A percentile compares a stretch with the other conserved stretches of the same genome.
These are phyloP conservation scores for Castanopsis chinensis DNA, from an alignment of 306 rosid genomes.

Conservation along the genomic window DNA sequence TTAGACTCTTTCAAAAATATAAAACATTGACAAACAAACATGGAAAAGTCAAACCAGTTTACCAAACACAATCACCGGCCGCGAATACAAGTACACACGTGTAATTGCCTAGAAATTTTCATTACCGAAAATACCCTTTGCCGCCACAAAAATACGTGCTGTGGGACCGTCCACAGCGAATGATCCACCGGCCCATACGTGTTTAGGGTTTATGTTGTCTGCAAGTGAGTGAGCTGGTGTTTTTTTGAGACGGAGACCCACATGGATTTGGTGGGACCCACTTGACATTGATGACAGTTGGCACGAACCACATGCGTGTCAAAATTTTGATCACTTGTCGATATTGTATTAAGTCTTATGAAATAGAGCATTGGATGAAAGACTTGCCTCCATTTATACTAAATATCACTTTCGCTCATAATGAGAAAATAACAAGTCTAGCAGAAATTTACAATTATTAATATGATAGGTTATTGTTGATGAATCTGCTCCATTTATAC, in stretches of 20 bases:
- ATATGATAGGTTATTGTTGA: too few relatives aligned
- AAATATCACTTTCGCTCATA: too few relatives aligned
- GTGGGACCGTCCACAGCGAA: neutral
- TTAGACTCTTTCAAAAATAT: neutral
- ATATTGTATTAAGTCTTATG: too few relatives aligned
- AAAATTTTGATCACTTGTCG: too few relatives aligned
- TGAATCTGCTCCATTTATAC: too few relatives aligned
- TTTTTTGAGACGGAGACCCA: neutral
- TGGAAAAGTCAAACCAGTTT: neutral
- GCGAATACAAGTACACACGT: neutral
- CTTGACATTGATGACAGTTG: neutral
- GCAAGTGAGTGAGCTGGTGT: neutral
- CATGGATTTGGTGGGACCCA: neutral
- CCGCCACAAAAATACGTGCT: neutral
- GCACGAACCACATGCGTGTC: too few relatives aligned
- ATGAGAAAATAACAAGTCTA: too few relatives aligned
- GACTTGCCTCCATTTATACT: too few relatives aligned
- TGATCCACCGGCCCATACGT: constrained; percentile 1
- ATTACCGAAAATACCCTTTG: neutral
- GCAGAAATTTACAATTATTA: too few relatives aligned
- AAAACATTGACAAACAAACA: neutral
- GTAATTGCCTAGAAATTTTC: neutral
- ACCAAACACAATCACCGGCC: constrained; percentile 9
- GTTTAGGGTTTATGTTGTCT: neutral
- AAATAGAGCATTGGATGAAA: too few relatives aligned